Evolutionary conservation across 257 asterid genomes (phyloP).

Genomic region (Solanum etuberosum): DNA sequence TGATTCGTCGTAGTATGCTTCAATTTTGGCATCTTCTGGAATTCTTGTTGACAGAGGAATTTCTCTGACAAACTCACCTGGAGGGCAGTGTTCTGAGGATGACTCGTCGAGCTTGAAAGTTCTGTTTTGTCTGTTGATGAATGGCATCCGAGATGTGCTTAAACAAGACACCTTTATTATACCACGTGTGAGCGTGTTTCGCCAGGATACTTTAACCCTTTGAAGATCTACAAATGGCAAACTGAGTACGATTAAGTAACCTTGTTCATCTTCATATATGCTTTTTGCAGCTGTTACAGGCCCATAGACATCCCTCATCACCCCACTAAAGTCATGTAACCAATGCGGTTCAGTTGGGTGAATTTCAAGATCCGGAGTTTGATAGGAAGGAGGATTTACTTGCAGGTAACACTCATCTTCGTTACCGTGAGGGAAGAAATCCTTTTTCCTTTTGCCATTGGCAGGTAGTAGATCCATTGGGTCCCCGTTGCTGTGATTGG

Average conservation of each 20-base stretch:
- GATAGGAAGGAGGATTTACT: constrained; percentile 25
- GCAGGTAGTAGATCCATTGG: constrained; percentile 37
- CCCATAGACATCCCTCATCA: constrained; percentile 53
- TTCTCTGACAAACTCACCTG: constrained; percentile 86
- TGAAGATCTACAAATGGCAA: constrained; percentile 83
- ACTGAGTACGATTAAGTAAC: constrained; percentile 58
- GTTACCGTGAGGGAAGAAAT: constrained; percentile 35
- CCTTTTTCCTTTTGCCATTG: constrained; percentile 55
- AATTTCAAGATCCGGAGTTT: constrained; percentile 44
- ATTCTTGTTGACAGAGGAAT: constrained; percentile 75
- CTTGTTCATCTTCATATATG: constrained; percentile 67
- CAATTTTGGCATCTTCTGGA: constrained; percentile 84
- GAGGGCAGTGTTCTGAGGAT: constrained; percentile 81
- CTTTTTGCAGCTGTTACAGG: constrained; percentile 85
- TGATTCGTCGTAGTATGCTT: constrained; percentile 73
- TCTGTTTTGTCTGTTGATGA: constrained; percentile 65
- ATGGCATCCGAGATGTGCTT: constrained; percentile 64
- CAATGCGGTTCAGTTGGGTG: constrained; percentile 52
- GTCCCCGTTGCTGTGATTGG: constrained; percentile 50
- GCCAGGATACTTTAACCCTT: constrained; percentile 88
- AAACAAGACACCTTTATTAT: constrained; percentile 63
- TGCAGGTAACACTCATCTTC: constrained; percentile 39
- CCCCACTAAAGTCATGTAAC: constrained; percentile 66
- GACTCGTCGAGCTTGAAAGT: constrained; percentile 68
- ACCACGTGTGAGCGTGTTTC: constrained; percentile 67